Evolutionary conservation across 1,284 basidiomycete species (phyloP).

Genomic region (Puccinia triticina): DNA sequence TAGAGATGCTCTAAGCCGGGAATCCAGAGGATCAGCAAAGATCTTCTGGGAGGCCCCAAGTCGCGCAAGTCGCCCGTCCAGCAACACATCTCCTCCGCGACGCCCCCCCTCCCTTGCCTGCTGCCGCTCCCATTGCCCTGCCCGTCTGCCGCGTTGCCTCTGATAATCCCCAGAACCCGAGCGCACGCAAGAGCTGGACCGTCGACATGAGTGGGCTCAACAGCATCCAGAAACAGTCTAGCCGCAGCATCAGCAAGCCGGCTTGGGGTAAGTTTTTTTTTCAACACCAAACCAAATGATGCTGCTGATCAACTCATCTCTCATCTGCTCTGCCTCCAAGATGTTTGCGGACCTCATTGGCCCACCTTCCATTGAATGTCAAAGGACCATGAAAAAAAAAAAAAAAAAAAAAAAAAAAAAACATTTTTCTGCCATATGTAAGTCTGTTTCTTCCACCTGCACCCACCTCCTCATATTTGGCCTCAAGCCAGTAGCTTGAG

Average conservation of each 20-base stretch:
- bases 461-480: background rate
- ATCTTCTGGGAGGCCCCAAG: background rate
- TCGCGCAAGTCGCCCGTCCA: conserved; percentile 33
- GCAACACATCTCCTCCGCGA: conserved; percentile 37
- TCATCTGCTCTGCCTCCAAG: conserved; percentile 22
- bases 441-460: no score
- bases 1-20: background rate
- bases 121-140: background rate
- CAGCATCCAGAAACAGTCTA: conserved; percentile 30
- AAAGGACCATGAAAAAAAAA: no score
- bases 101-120: conserved; percentile 25
- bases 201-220: conserved; percentile 45
- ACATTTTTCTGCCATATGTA: no score
- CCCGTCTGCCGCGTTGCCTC: conserved; percentile 29
- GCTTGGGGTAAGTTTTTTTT: no score
- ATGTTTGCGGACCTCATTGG: no score
- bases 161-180: background rate
- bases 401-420: no score
- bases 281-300: conserved; percentile 14
- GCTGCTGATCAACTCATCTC: conserved; percentile 26
- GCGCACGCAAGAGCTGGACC: conserved; percentile 33
- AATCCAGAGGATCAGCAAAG: background rate
- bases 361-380: no score
- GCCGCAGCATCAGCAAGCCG: conserved; percentile 9
- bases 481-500: conserved; percentile 6